Evolutionary conservation across 1,284 basidiomycete genomes (phyloP), one percentile per base, ranked within the genome.

Genomic region (Sphaerobolus stellatus): DNA sequence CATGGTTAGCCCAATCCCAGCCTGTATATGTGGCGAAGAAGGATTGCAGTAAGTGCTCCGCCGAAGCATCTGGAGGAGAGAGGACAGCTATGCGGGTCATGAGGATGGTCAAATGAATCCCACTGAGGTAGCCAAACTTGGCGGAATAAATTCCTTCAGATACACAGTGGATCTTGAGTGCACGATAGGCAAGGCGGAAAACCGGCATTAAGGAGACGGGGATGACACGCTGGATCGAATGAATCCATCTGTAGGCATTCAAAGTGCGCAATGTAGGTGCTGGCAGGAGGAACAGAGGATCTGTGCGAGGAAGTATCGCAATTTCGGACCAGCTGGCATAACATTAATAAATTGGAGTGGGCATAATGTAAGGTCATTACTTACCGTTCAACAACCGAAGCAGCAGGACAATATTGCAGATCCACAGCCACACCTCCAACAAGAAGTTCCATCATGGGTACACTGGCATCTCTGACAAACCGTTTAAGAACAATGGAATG

Each of bases 381-480:
- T 20, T 38, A 63, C 62, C 53, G 41, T 50, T 62, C 61, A 20
- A 56, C 56, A 18, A 61, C 22, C 45, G 50, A 41, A 11, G 50
- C 48, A 28, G 61, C 61, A 27, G 58, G 54, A 46, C 59, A 61
- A 52, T 65, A 65, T 30, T 65, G 63, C 38, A 65, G 22, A 48
- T 63, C 61, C 22, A 64, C 51, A 22, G 54, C 58, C n/a, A 61
- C 46, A 18, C 52, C 59, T 18, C 30, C 54, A 33, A 62, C 50
- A 2, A 56, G 50, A n/a, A 64, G 50, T 36, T 60, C 56, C 61
- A 65, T 61, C 62, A 62, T 61, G 27, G 51, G 62, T 25, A 65
- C 62, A 16, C 57, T 50, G 3, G 61, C 63, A 52, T 61, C 56
- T 50, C 58, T 62, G 38, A 64, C 58, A 28, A 64, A 62, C 22